phyloP scores from a whole-genome alignment of 2,329 filamentous ascomycete genomes.

The Corniculantispora saksenae region DNA sequence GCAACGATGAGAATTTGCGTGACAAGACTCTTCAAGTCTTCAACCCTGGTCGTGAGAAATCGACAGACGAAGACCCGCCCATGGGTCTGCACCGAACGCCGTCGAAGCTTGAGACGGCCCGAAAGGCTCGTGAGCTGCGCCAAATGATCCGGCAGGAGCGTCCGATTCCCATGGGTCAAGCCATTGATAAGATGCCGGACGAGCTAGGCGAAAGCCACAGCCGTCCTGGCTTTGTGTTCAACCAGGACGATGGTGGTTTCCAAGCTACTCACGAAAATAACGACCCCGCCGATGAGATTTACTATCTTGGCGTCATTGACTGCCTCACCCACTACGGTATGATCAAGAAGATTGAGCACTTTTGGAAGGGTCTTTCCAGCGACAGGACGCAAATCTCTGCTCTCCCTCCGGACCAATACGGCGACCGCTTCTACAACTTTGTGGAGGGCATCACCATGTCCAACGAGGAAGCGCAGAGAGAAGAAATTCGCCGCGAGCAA shows the following conservation, averaged over 20 bases:
- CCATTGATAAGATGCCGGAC: slow-evolving; percentile 83
- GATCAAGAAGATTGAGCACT: slow-evolving; percentile 92
- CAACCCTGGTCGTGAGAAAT: slow-evolving; percentile 75
- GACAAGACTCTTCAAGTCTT: slow-evolving; percentile 91
- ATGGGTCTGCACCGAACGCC: slow-evolving; percentile 80
- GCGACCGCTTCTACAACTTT: slow-evolving; percentile 91
- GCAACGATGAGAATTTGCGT: slow-evolving; percentile 91
- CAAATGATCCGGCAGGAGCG: slow-evolving; percentile 92
- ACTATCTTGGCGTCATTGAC: slow-evolving; percentile 98
- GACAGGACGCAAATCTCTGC: slow-evolving; percentile 89
- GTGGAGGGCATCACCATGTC: slow-evolving; percentile 90
- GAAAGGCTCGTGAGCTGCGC: slow-evolving; percentile 86
- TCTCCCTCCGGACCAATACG: slow-evolving; percentile 85
- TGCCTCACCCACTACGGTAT: slow-evolving; percentile 95
- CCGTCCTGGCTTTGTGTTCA: slow-evolving; percentile 77
- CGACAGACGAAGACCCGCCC: slow-evolving; percentile 59
- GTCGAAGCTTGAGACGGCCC: slow-evolving; percentile 86
- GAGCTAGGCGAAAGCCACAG: slow-evolving; percentile 76
- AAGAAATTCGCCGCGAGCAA: slow-evolving; percentile 59
- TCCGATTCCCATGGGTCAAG: slow-evolving; percentile 88
- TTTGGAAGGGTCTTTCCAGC: slow-evolving; percentile 89
- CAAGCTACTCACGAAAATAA: slow-evolving; percentile 91
- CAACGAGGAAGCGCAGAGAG: slow-evolving; percentile 76
- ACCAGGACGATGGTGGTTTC: slow-evolving; percentile 91
- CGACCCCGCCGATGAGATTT: slow-evolving; percentile 82